Conservation (phyloP, 352 stramenopile genomes). For the Pythium aquatile region DNA sequence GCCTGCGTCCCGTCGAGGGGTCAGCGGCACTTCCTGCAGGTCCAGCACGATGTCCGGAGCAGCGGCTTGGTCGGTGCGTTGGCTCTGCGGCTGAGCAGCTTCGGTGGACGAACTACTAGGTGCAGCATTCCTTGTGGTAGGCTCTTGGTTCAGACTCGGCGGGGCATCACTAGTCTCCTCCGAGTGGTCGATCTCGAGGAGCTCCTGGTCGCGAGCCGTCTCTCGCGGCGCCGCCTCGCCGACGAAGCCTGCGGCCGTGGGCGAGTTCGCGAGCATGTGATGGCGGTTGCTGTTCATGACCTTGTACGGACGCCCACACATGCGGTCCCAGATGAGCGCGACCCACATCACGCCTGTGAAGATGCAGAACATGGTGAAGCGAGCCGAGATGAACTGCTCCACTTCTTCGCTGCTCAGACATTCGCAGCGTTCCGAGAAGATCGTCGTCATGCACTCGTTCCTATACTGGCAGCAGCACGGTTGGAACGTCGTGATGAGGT, state of each 20-base stretch:
- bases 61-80: not conserved
- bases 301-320: constrained; percentile 73
- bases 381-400: constrained; percentile 59
- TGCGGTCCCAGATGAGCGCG: constrained; percentile 69
- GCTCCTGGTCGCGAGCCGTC: constrained; percentile 27
- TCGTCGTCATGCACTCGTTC: constrained; percentile 77
- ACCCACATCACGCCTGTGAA: constrained; percentile 60
- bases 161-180: not conserved
- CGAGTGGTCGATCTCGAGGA: constrained; percentile 24
- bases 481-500: constrained; percentile 60
- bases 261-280: constrained; percentile 50
- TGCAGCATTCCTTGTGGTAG: not conserved
- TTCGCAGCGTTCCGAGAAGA: constrained; percentile 68
- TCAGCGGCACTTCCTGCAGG: constrained; percentile 3
- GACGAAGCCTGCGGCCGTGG: constrained; percentile 34
- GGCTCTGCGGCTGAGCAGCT: not conserved
- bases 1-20: not conserved
- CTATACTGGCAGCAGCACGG: constrained; percentile 74
- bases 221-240: constrained; percentile 21
- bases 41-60: constrained; percentile 13
- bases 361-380: constrained; percentile 71
- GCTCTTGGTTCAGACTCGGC: not conserved
- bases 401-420: constrained; percentile 61
- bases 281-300: constrained; percentile 79
- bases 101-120: not conserved